phyloP scores from a whole-genome alignment of 2,329 filamentous ascomycete species.

The Hirsutella minnesotensis region DNA sequence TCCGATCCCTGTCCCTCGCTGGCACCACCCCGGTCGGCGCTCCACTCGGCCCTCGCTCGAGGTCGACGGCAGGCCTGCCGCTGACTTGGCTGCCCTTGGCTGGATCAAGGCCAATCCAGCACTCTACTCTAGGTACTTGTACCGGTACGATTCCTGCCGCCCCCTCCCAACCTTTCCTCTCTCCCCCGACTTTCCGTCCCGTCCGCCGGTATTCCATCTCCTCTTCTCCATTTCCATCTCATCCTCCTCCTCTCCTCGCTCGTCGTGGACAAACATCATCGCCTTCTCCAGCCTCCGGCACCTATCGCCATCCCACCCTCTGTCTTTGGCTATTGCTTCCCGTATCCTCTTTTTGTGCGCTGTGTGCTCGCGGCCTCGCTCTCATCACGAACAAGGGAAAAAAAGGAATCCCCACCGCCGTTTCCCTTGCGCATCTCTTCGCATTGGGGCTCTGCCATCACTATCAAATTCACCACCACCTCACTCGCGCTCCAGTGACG shows the following conservation, averaged over 20 bases:
- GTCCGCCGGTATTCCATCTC: neutral
- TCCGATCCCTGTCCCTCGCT: constrained; percentile 5
- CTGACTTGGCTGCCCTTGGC: constrained; percentile 8
- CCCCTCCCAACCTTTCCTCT: neutral
- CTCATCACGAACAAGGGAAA: too few relatives aligned
- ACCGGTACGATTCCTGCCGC: constrained; percentile 2
- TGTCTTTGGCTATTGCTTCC: neutral
- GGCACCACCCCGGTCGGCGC: constrained; percentile 7
- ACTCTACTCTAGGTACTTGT: neutral
- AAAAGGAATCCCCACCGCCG: neutral
- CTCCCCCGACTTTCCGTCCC: neutral
- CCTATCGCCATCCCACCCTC: constrained; percentile 1
- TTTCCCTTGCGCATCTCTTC: neutral
- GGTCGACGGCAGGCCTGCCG: constrained; percentile 1
- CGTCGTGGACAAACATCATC: neutral
- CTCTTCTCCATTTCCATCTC: neutral
- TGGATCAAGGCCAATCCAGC: constrained; percentile 6
- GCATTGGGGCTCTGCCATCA: neutral
- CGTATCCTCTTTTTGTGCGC: neutral
- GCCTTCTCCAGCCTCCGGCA: neutral
- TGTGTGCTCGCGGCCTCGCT: too few relatives aligned
- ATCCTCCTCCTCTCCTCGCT: neutral
- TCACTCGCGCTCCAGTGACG: neutral
- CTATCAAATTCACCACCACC: neutral
- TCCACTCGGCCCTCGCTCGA: constrained; percentile 9